A percentile compares a stretch with the other conserved stretches of the same genome.
Evolutionary conservation across 371 early-diverging fungal species (phyloP).

Genomic region (Nematocida ironsii): DNA sequence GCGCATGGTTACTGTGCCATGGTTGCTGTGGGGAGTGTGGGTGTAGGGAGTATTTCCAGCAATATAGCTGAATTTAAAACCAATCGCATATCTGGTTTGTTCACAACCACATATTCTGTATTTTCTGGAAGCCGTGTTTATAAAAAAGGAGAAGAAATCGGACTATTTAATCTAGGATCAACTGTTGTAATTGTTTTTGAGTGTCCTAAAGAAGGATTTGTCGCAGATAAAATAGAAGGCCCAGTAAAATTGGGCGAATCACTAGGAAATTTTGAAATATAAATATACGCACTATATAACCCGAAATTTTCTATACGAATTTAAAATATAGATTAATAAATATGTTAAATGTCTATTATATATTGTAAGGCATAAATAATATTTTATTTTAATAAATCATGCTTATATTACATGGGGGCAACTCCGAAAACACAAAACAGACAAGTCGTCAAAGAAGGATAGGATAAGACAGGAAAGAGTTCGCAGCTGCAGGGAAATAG

Average conservation of each 20-base stretch:
- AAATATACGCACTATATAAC: too few species aligned
- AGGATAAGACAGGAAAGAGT: too few species aligned
- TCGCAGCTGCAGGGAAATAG: too few species aligned
- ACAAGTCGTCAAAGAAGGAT: too few species aligned
- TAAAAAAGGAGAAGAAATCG: slow-evolving; percentile 36
- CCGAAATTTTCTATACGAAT: too few species aligned
- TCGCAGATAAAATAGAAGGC: background rate
- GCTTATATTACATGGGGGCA: too few species aligned
- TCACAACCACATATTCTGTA: background rate
- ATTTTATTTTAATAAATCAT: too few species aligned
- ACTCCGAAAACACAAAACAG: too few species aligned
- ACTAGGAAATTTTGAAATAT: background rate
- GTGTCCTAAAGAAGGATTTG: slow-evolving; percentile 13
- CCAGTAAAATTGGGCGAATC: slow-evolving; percentile 16
- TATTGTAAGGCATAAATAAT: too few species aligned
- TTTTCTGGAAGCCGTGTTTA: background rate
- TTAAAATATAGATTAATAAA: too few species aligned
- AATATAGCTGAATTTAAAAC: slow-evolving; percentile 11
- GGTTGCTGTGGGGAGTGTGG: slow-evolving; percentile 49
- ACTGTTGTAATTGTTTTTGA: slow-evolving; percentile 45
- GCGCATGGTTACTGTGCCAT: slow-evolving; percentile 3
- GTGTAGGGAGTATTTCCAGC: slow-evolving; percentile 45
- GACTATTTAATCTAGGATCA: slow-evolving; percentile 43
- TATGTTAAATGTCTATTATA: too few species aligned
- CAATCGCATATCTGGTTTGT: background rate